phyloP scores from a whole-genome alignment of 208 protist genomes.

The Porcisia hertigi region DNA sequence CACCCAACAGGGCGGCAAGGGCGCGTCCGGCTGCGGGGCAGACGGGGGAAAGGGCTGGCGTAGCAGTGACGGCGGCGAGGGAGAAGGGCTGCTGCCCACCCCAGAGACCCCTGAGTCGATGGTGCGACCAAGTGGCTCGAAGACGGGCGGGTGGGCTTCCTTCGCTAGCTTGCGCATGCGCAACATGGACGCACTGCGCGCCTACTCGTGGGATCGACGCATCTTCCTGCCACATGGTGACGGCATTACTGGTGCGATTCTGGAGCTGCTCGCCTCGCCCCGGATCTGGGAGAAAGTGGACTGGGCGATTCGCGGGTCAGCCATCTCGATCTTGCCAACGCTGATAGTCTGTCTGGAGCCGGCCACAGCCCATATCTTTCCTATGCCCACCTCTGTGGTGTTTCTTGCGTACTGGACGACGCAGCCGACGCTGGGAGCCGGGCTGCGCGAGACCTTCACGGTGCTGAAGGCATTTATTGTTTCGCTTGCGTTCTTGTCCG shows the following conservation, averaged over 20 bases:
- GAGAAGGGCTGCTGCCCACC: background rate
- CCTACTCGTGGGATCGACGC: slow-evolving; percentile 82
- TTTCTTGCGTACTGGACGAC: slow-evolving; percentile 87
- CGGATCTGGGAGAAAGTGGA: slow-evolving; percentile 88
- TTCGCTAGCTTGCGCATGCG: slow-evolving; percentile 44
- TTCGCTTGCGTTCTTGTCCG: slow-evolving; percentile 51
- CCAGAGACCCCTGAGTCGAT: background rate
- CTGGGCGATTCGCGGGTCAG: slow-evolving; percentile 74
- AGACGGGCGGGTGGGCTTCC: background rate
- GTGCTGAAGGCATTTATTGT: slow-evolving; percentile 77
- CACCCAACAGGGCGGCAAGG: background rate
- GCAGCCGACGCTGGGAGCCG: slow-evolving; percentile 80
- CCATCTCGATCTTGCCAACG: slow-evolving; percentile 76
- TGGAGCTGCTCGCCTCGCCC: slow-evolving; percentile 68
- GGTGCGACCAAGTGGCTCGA: background rate
- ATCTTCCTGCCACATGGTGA: slow-evolving; percentile 50
- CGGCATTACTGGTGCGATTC: slow-evolving; percentile 48
- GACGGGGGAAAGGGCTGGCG: background rate
- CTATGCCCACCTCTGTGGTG: slow-evolving; percentile 64
- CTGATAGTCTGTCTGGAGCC: slow-evolving; percentile 81
- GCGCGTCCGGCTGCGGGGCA: background rate
- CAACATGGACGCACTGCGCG: slow-evolving; percentile 71
- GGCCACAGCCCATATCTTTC: slow-evolving; percentile 64
- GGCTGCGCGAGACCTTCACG: slow-evolving; percentile 68
- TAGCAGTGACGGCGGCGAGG: background rate